Percentiles rank a stretch among this genome's conserved stretches.
phyloP scores from a whole-genome alignment of 1,139 yeast species.

The Taiozyma onychis region DNA sequence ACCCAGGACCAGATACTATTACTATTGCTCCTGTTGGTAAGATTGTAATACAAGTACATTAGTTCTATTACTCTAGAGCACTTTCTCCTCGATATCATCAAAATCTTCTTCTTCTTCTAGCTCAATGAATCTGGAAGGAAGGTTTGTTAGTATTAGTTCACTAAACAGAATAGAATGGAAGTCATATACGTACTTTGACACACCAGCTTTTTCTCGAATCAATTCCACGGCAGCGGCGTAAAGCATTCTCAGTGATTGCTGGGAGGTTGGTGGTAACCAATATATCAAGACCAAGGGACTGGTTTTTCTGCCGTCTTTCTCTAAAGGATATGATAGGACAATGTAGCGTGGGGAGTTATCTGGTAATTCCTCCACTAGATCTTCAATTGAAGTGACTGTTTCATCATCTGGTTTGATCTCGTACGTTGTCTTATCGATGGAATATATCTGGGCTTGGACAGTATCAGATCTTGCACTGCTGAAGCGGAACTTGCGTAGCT shows the following conservation, averaged over 20 bases:
- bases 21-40: no score
- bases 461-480: slow-evolving; percentile 59
- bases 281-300: slow-evolving; percentile 74
- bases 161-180: background rate
- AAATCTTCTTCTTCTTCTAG: slow-evolving; percentile 59
- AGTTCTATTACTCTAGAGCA: slow-evolving; percentile 7
- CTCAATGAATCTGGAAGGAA: slow-evolving; percentile 37
- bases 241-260: slow-evolving; percentile 74
- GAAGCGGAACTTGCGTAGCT: slow-evolving; percentile 65
- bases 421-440: slow-evolving; percentile 50
- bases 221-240: slow-evolving; percentile 88
- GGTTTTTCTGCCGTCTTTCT: slow-evolving; percentile 65
- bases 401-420: slow-evolving; percentile 47
- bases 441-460: slow-evolving; percentile 60
- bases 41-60: no score
- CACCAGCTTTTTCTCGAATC: slow-evolving; percentile 74
- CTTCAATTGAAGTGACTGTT: slow-evolving; percentile 44
- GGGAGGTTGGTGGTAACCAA: slow-evolving; percentile 82
- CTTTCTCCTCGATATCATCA: slow-evolving; percentile 37
- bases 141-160: slow-evolving; percentile 10
- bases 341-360: slow-evolving; percentile 77
- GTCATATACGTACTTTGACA: slow-evolving; percentile 44
- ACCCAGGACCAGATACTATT: no score
- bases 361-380: slow-evolving; percentile 70
- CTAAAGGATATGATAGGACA: slow-evolving; percentile 72